Conservation (phyloP, 306 rosid species). For the Leucaena leucocephala region DNA sequence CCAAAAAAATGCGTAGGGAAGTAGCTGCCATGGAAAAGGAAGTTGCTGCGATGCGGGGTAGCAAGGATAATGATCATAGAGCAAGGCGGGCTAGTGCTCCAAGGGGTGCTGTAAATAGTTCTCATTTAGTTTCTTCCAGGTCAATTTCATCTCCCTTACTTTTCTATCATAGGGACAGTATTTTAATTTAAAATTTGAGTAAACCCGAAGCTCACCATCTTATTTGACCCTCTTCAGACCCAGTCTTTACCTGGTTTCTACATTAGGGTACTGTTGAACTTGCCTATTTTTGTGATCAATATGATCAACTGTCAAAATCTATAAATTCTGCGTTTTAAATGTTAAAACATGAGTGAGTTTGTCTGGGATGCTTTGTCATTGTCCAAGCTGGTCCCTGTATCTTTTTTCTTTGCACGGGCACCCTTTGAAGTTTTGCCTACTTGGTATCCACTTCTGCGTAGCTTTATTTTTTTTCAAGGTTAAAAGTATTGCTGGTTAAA, state of each 20-base stretch:
- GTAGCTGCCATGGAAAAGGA: constrained; percentile 85
- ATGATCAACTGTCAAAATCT: constrained; percentile 18
- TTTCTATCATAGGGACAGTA: neutral
- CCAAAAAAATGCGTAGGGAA: constrained; percentile 87
- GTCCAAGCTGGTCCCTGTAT: constrained; percentile 12
- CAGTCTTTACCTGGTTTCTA: neutral
- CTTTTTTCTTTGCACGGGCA: neutral
- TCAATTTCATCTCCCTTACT: constrained; percentile 33
- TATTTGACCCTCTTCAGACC: neutral
- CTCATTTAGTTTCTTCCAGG: constrained; percentile 64
- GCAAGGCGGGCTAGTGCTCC: constrained; percentile 60
- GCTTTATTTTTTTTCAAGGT: neutral
- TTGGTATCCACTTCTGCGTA: neutral
- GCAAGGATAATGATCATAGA: constrained; percentile 64
- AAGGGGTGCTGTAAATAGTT: constrained; percentile 56
- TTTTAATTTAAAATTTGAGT: neutral
- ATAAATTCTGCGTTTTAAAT: neutral
- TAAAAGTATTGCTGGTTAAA: neutral
- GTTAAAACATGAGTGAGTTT: neutral
- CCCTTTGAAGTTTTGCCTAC: neutral
- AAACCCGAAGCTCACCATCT: neutral
- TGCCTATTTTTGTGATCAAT: neutral
- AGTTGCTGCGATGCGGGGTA: constrained; percentile 70
- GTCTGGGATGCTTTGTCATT: neutral
- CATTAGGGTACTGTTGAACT: neutral